Base-by-base conservation (phyloP, 495 filamentous ascomycete species). In the Neurospora sp. region DNA sequence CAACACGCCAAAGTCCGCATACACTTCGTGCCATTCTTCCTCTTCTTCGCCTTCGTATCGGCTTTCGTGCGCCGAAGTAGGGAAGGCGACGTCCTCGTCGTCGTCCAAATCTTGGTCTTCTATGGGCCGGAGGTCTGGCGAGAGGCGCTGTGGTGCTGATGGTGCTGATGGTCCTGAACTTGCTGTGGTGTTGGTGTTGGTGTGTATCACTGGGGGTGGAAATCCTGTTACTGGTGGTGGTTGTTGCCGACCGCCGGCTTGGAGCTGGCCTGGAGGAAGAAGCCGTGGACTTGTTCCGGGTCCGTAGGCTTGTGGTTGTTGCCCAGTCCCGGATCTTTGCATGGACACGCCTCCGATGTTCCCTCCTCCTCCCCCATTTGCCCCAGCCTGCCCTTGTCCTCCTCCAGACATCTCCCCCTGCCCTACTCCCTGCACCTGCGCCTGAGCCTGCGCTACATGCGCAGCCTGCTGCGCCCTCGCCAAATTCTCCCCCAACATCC, bases 1-100 rank as follows among this genome's bases (percentile, higher is more conserved):
- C 3, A 86, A 75, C 12, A 84, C 79, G 0, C 83, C 81, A 72
- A 86, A 86, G 71, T 86, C 84, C 0, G 83, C 82, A 66, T 86
- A 86, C 16, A 85, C 83, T 16, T 81, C 80, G 40, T 77, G 78
- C n/a, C 40, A 70, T 9, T 80, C 75, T 22, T 85, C 84, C 20
- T 84, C 83, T 2, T 80, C 80, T 35, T 81, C 79, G 38, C 81
- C 80, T 5, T 77, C 81, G 44, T 85, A 84, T 39, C 82, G 79
- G 18, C 81, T 83, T 22, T 84, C 84, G 70, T 83, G 82, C 61
- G 82, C 83, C 27, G 81, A 79, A 18, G 82, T 81, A 1, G 84
- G 83, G 37, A 85, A 85, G 14, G 85, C 81, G 40, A 83, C 81
- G 40, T 81, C 78, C 39, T 79, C 70, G 41, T 75, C 75, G 40